Percentiles rank a stretch among this genome's conserved stretches.
Evolutionary conservation across 306 rosid genomes (phyloP).

Genomic region (Citrullus amarus): DNA sequence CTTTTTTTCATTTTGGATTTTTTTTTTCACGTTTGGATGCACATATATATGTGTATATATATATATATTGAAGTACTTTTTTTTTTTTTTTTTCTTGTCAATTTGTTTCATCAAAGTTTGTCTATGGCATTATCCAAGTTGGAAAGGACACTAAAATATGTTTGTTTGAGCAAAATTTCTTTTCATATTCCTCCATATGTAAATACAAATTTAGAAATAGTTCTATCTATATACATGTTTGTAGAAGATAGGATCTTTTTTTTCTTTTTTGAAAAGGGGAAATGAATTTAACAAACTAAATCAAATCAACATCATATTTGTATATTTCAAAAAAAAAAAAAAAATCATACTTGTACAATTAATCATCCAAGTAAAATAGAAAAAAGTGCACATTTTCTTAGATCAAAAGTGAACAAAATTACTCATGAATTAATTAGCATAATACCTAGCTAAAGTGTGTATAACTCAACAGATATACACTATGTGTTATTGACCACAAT

Average conservation of each 20-base stretch:
- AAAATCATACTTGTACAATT: too few relatives aligned
- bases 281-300: background rate
- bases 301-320: background rate
- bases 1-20: background rate
- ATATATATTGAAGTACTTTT: background rate
- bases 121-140: background rate
- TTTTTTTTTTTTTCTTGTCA: background rate
- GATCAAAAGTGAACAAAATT: too few relatives aligned
- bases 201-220: background rate
- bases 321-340: too few relatives aligned
- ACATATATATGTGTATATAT: background rate
- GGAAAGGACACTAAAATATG: background rate
- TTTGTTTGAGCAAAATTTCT: background rate
- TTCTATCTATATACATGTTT: background rate
- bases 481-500: too few relatives aligned
- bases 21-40: background rate
- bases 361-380: too few relatives aligned
- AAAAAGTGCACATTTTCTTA: too few relatives aligned
- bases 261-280: background rate
- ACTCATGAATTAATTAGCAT: too few relatives aligned
- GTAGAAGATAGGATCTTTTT: background rate
- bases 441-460: too few relatives aligned
- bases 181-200: background rate
- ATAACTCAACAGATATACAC: too few relatives aligned
- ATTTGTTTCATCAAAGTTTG: background rate